A percentile compares a stretch with the other conserved stretches of the same genome.
These are phyloP conservation scores for Citeromyces matritensis DNA, from an alignment of 805 yeast species.

Conservation along the genomic window DNA sequence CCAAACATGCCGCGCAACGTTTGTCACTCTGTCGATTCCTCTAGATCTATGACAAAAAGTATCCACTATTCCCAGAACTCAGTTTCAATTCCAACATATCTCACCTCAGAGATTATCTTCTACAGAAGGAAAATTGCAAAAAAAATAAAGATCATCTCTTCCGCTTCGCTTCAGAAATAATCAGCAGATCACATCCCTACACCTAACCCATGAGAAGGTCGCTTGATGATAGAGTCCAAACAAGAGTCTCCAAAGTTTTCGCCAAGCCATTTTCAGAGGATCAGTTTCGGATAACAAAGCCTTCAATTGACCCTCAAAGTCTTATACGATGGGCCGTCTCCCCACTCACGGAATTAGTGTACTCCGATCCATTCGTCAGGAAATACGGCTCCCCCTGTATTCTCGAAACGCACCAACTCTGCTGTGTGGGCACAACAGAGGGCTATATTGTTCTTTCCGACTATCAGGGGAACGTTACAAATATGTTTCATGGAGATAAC, in stretches of 20 bases:
- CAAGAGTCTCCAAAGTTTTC: neutral
- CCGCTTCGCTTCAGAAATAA: no score
- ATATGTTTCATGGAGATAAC: conserved; percentile 20
- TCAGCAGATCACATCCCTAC: no score
- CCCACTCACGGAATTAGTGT: neutral
- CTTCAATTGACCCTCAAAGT: neutral
- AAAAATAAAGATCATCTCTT: no score
- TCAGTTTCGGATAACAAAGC: neutral
- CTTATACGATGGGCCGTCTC: neutral
- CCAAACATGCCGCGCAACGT: no score
- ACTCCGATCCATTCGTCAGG: conserved; percentile 4
- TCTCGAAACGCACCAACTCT: conserved; percentile 24
- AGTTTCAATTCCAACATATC: no score
- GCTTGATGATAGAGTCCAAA: conserved; percentile 1
- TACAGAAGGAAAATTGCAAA: no score
- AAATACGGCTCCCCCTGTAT: conserved; percentile 36
- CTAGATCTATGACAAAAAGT: no score
- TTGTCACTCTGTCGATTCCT: no score
- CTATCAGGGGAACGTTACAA: conserved; percentile 42
- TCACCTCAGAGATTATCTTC: no score
- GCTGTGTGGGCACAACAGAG: conserved; percentile 56
- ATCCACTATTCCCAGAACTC: no score
- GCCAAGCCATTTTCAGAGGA: conserved; percentile 1
- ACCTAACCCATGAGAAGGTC: neutral
- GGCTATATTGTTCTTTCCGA: conserved; percentile 58